phyloP scores from a whole-genome alignment of 2,329 filamentous ascomycete genomes.

The Pestalotiopsis sp. region DNA sequence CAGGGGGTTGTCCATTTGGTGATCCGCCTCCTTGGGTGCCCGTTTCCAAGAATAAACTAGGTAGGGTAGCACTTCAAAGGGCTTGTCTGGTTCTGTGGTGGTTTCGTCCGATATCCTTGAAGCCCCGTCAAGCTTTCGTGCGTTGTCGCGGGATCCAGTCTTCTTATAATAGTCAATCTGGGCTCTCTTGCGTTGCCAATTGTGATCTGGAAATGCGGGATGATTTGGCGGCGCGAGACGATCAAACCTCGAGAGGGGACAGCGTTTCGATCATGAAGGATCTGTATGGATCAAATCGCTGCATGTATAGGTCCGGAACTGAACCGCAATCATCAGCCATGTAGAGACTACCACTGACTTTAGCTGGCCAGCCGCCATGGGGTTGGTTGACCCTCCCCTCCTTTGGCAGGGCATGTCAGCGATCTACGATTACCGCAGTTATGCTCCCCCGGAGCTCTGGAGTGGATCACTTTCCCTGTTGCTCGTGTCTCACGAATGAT shows the following conservation, averaged over 20 bases:
- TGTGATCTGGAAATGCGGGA: background rate
- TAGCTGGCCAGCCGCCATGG: background rate
- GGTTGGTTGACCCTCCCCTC: background rate
- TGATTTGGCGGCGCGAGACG: background rate
- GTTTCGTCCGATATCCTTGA: background rate
- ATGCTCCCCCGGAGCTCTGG: slow-evolving; percentile 3
- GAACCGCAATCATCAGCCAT: background rate
- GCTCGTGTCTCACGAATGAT: slow-evolving; percentile 1
- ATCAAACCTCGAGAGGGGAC: background rate
- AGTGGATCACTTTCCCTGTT: slow-evolving; percentile 6
- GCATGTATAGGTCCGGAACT: background rate
- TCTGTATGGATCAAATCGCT: background rate
- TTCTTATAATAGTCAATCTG: background rate
- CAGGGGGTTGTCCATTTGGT: slow-evolving; percentile 7
- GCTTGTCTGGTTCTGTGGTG: background rate
- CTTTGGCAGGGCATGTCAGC: background rate
- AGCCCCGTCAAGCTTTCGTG: background rate
- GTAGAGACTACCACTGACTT: background rate
- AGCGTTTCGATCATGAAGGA: background rate
- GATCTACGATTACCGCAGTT: slow-evolving; percentile 2
- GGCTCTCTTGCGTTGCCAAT: background rate
- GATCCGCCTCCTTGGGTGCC: slow-evolving; percentile 14
- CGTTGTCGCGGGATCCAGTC: background rate
- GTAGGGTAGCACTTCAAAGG: background rate
- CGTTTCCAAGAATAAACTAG: slow-evolving; percentile 13